These are phyloP conservation scores for Lactarius quietus DNA, from an alignment of 768 basidiomycete species.

Conservation along the genomic window DNA sequence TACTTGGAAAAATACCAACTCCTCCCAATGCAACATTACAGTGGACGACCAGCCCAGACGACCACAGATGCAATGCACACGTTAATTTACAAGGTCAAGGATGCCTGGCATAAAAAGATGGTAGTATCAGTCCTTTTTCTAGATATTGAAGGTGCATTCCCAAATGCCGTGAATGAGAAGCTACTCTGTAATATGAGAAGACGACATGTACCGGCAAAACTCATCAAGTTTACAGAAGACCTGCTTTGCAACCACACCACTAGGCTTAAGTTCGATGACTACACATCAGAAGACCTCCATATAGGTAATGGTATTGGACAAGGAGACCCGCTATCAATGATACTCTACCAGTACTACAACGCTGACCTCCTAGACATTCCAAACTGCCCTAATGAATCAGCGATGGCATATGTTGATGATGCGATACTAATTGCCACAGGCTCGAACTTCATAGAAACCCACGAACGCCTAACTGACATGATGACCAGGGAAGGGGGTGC, in stretches of 20 bases:
- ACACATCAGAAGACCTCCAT: slow-evolving; percentile 14
- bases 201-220: slow-evolving; percentile 30
- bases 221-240: slow-evolving; percentile 24
- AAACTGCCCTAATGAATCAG: too few relatives aligned
- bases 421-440: slow-evolving; percentile 13
- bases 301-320: slow-evolving; percentile 25
- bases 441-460: slow-evolving; percentile 7
- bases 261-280: neutral
- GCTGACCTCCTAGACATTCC: too few relatives aligned
- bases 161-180: slow-evolving; percentile 33
- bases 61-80: too few relatives aligned
- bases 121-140: slow-evolving; percentile 18
- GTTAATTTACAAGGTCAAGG: slow-evolving; percentile 23
- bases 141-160: slow-evolving; percentile 34
- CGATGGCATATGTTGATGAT: slow-evolving; percentile 24
- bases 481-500: too few relatives aligned
- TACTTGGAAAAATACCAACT: slow-evolving; percentile 18
- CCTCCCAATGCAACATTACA: slow-evolving; percentile 26
- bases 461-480: neutral
- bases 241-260: slow-evolving; percentile 5
- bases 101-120: slow-evolving; percentile 26
- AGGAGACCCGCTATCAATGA: slow-evolving; percentile 25
- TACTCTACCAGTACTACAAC: too few relatives aligned
- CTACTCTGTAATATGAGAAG: slow-evolving; percentile 36
- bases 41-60: too few relatives aligned